A percentile compares a stretch with the other conserved stretches of the same genome.
phyloP scores from a whole-genome alignment of 2,329 filamentous ascomycete species.

The Venturia effusa region DNA sequence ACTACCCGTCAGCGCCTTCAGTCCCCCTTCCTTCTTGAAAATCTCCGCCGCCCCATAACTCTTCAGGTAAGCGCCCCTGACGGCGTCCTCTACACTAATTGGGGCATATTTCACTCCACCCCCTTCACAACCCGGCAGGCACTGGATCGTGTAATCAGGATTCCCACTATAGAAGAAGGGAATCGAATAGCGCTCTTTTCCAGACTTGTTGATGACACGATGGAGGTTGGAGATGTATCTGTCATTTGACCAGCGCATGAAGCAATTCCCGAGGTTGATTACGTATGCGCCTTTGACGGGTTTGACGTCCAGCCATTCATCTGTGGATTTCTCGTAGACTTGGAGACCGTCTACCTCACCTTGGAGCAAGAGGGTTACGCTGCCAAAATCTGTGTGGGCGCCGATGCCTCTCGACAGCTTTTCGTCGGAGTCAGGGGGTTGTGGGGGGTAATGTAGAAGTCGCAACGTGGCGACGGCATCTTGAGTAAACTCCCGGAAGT shows the following conservation, averaged over 20 bases:
- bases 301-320: constrained; percentile 6
- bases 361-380: constrained; percentile 23
- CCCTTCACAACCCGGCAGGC: constrained; percentile 30
- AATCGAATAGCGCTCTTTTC: constrained; percentile 29
- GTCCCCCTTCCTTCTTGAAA: constrained; percentile 23
- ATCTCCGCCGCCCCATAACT: constrained; percentile 33
- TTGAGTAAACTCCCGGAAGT: constrained; percentile 26
- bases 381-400: constrained; percentile 34
- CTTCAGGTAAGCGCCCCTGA: constrained; percentile 30
- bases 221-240: constrained; percentile 32
- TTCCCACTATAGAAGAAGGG: constrained; percentile 35
- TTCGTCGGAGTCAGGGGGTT: constrained; percentile 26
- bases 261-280: constrained; percentile 27
- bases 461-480: constrained; percentile 31
- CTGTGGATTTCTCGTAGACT: neutral
- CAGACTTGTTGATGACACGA: constrained; percentile 32
- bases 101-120: constrained; percentile 29
- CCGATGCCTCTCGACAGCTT: constrained; percentile 30
- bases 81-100: constrained; percentile 32
- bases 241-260: constrained; percentile 33
- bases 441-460: constrained; percentile 32
- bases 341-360: neutral
- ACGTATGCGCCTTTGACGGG: constrained; percentile 18
- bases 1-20: neutral
- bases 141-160: constrained; percentile 32